Evolutionary conservation across 2,329 filamentous ascomycete genomes (phyloP).

Genomic region (Chaetomium olivaceum): DNA sequence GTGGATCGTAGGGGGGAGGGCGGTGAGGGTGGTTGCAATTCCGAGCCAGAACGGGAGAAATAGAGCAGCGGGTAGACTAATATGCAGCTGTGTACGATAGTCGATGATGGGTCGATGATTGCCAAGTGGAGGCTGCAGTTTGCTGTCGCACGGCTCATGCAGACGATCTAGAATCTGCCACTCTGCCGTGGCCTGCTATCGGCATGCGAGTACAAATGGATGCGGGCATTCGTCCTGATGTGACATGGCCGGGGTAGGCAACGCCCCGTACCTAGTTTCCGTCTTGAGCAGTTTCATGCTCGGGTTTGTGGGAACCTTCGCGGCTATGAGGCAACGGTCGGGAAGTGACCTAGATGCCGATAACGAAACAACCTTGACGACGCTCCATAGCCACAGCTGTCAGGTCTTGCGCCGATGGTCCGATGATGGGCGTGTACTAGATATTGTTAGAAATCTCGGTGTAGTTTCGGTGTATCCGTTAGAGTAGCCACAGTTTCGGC

Average conservation of each 20-base stretch:
- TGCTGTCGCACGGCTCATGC: conserved; percentile 12
- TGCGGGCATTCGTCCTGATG: neutral
- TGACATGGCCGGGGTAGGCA: neutral
- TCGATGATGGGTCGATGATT: neutral
- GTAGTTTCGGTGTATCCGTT: neutral
- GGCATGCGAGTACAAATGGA: conserved; percentile 6
- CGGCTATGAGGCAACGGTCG: neutral
- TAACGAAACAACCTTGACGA: neutral
- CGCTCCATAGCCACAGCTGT: neutral
- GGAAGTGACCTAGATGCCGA: neutral
- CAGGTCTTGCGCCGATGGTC: neutral
- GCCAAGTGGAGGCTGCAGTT: conserved; percentile 1
- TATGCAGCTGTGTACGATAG: neutral
- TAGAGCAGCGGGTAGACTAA: neutral
- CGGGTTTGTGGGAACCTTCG: neutral
- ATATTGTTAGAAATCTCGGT: neutral
- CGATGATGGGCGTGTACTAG: neutral
- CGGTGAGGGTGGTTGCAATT: neutral
- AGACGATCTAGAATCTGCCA: conserved; percentile 13
- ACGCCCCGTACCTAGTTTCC: neutral
- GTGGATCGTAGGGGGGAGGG: neutral
- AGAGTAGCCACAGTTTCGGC: neutral
- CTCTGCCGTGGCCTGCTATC: conserved; percentile 9
- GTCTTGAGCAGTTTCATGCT: neutral
- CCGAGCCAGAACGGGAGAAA: neutral